Base-by-base conservation (phyloP, 495 filamentous ascomycete genomes). In the Aspergillus incahuasiensis region DNA sequence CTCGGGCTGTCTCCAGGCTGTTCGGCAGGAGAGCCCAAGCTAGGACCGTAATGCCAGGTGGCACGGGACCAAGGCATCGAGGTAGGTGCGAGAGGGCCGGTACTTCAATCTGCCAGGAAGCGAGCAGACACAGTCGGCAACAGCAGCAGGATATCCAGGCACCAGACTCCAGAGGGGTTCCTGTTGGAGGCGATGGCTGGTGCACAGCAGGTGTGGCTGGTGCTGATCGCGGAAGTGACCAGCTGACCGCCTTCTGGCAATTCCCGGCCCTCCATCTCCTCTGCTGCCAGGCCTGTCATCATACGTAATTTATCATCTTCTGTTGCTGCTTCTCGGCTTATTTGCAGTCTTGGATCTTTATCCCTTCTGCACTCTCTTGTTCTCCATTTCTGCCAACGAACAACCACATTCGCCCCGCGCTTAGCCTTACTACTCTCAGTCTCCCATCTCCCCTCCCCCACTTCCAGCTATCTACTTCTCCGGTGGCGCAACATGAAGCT, bases 401-500 rank as follows among this genome's bases (percentile, higher is more conserved):
- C 13, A 9, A 9, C 42, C 32, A 30, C 13, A 15, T 20, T 38
- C 42, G 8, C 38, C 32, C 22, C n/a, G 18, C 12, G 41, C 16
- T 52, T 18, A 40, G 35, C 40, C 15, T 25, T 25, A 20, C 24
- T 16, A 25, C 39, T 16, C 47, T 1, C 21, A 40, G 9, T 49
- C 45, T 35, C 12, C 52, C 32, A 11, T n/a, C 28, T 38, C 35
- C 38, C 45, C 46, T 41, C 51, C 40, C 51, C 52, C 54, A 50
- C 50, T 62, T 43, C 42, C 43, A 34, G 49, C 57, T 53, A 54
- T 65, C 51, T 55, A 52, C 46, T 55, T 39, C 54, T 54, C 54
- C 45, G 53, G 66, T 63, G 67, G 63, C 68, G 68, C 76, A 85
- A 77, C 62, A 90, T 91, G 87, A 88, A 89, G 82, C 82, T 90